Percentiles rank a stretch among this genome's conserved stretches.
Evolutionary conservation across 768 basidiomycete species (phyloP).

Genomic region (Boletus pseudopeckii): DNA sequence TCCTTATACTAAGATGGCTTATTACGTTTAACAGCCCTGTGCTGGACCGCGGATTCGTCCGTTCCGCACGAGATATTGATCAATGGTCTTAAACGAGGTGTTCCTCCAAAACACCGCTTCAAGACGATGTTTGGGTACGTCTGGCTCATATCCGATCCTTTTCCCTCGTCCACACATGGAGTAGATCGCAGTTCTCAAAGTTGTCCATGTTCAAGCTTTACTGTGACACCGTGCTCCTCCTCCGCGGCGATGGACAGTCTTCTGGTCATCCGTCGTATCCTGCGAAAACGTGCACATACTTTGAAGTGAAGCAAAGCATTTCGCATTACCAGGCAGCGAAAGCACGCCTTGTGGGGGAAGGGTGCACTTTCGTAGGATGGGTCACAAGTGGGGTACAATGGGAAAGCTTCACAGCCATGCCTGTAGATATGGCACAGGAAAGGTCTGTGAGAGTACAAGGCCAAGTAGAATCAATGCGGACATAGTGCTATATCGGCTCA

Average conservation of each 20-base stretch:
- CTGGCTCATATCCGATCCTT: neutral
- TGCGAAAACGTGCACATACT: constrained; percentile 39
- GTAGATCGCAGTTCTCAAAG: constrained; percentile 53
- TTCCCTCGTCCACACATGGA: neutral
- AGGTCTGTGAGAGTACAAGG: too few species aligned
- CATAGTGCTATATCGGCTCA: neutral
- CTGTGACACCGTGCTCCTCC: constrained; percentile 19
- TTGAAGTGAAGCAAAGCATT: constrained; percentile 40
- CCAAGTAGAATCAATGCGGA: neutral
- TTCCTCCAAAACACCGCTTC: constrained; percentile 66
- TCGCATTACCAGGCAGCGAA: constrained; percentile 53
- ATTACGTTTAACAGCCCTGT: constrained; percentile 55
- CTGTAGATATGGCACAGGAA: constrained; percentile 3
- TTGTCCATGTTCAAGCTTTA: constrained; percentile 52
- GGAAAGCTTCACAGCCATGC: constrained; percentile 45
- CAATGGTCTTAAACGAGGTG: constrained; percentile 77
- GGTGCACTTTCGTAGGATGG: constrained; percentile 62
- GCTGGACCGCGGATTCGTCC: constrained; percentile 57
- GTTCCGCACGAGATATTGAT: constrained; percentile 61
- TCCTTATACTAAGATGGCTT: neutral
- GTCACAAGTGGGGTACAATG: constrained; percentile 48
- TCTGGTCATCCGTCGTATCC: constrained; percentile 11
- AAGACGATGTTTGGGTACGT: constrained; percentile 60
- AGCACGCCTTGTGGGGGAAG: constrained; percentile 38
- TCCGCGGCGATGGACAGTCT: constrained; percentile 5